Evolutionary conservation across 805 yeast species (phyloP), one percentile per base, ranked within the genome.

Genomic region (Debaryomyces prosopidis): DNA sequence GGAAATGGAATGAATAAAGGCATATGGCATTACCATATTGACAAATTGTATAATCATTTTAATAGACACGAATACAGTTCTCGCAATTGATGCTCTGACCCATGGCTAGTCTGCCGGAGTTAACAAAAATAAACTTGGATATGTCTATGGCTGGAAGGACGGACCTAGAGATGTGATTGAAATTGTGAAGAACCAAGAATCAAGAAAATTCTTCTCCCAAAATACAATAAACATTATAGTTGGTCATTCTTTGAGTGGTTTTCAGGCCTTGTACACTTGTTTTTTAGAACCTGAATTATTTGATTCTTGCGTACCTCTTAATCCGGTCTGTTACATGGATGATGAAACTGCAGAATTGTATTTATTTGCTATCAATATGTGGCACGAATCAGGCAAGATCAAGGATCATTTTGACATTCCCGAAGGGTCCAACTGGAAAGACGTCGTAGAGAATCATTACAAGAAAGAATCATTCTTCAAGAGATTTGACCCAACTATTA

Each of bases 221-320:
- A 14, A 40, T 8, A 42, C 33, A 3, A 36, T 42, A 9, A 53
- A 50, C 44, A 41, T 53, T 15, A 16, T 48, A n/a, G 42, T 53
- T 6, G 57, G 57, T 8, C 57, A 53, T 37, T 51, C 54, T 15
- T 46, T 53, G 53, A 53, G 54, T 2, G 57, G 54, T n/a, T 43
- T 34, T 30, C 32, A 40, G 9, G 12, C 45, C 17, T 19, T 51
- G 28, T 35, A 36, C 15, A 11, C 41, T 17, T 23, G 39, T 7
- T 43, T 17, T 37, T 26, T 48, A 12, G 38, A 44, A 15, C 52
- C 51, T 3, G 35, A n/a, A 5, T 16, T 47, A 5, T 50, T 50
- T 33, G 45, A 50, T 36, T 16, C 44, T 12, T 30, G 32, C 14
- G 44, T 50, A 5, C 32, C 35, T n/a, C 27, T 52, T 26, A 50